A percentile compares a stretch with the other conserved stretches of the same genome.
Conservation (phyloP, 352 stramenopile species). For the Plasmopara muralis region DNA sequence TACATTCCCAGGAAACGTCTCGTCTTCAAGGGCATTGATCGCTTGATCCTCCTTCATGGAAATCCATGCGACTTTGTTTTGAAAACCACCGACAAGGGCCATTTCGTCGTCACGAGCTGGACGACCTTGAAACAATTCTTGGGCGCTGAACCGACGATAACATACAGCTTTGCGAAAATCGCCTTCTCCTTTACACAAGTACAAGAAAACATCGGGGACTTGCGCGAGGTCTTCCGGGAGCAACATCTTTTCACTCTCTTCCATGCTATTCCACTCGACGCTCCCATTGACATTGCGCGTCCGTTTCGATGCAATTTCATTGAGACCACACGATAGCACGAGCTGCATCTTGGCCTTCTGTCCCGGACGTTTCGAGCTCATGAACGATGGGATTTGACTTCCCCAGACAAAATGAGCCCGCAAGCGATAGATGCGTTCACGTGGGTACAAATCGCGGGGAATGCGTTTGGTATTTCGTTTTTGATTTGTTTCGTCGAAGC, state of each 20-base stretch:
- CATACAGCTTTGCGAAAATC: slow-evolving; percentile 59
- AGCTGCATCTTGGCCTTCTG: slow-evolving; percentile 78
- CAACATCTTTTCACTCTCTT: slow-evolving; percentile 70
- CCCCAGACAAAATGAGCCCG: slow-evolving; percentile 70
- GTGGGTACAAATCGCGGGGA: slow-evolving; percentile 49
- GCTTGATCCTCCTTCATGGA: slow-evolving; percentile 76
- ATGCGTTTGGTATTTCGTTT: slow-evolving; percentile 77
- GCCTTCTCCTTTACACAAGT: slow-evolving; percentile 68
- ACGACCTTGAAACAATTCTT: slow-evolving; percentile 55
- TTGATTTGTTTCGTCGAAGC: slow-evolving; percentile 78
- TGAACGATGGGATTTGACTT: slow-evolving; percentile 66
- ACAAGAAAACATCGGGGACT: slow-evolving; percentile 86
- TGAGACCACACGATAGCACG: slow-evolving; percentile 54
- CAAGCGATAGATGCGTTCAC: slow-evolving; percentile 58
- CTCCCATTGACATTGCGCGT: slow-evolving; percentile 69
- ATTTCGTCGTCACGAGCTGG: slow-evolving; percentile 5
- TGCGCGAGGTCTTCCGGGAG: slow-evolving; percentile 62
- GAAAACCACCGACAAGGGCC: slow-evolving; percentile 33
- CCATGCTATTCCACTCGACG: slow-evolving; percentile 79
- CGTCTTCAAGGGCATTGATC: slow-evolving; percentile 67
- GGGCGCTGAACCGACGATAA: slow-evolving; percentile 73
- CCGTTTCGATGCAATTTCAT: slow-evolving; percentile 52
- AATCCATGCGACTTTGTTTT: slow-evolving; percentile 56
- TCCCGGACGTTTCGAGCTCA: slow-evolving; percentile 59
- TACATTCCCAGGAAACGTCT: slow-evolving; percentile 80